Conservation (phyloP, 495 filamentous ascomycete genomes). For the Aspergillus cavernicola region DNA sequence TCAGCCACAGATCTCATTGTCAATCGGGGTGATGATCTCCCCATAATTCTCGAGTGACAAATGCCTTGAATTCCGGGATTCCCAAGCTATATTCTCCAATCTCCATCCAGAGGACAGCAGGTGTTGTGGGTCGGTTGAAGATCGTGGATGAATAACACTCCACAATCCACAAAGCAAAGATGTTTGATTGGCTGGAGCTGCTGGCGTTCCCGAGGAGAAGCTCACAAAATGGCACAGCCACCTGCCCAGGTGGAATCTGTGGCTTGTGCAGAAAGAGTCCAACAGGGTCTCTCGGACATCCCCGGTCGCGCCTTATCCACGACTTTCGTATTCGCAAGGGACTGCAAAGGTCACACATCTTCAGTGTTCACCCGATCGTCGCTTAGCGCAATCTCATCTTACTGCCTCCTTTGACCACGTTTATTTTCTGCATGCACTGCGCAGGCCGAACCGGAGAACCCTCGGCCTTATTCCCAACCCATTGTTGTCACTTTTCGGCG, state of each 20-base stretch:
- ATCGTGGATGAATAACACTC: slow-evolving; percentile 1
- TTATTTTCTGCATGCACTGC: slow-evolving; percentile 7
- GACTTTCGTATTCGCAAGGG: too few relatives aligned
- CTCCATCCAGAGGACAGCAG: not conserved
- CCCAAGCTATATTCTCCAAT: not conserved
- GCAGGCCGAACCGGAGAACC: too few relatives aligned
- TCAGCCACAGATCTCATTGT: slow-evolving; percentile 4
- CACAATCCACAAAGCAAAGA: not conserved
- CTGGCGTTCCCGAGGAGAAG: not conserved
- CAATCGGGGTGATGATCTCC: too few relatives aligned
- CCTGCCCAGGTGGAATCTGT: too few relatives aligned
- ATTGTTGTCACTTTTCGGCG: not conserved
- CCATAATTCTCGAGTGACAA: not conserved
- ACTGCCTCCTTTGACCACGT: not conserved
- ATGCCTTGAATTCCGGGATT: not conserved
- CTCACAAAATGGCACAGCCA: not conserved
- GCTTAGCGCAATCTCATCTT: too few relatives aligned
- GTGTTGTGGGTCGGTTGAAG: not conserved
- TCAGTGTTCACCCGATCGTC: too few relatives aligned
- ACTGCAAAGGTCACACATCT: too few relatives aligned
- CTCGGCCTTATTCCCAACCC: not conserved
- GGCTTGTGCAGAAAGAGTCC: not conserved
- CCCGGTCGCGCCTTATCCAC: too few relatives aligned
- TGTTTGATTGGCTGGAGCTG: not conserved
- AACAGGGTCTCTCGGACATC: not conserved